Evolutionary conservation across 257 asterid species (phyloP).

Genomic region (Nicotiana undulata): DNA sequence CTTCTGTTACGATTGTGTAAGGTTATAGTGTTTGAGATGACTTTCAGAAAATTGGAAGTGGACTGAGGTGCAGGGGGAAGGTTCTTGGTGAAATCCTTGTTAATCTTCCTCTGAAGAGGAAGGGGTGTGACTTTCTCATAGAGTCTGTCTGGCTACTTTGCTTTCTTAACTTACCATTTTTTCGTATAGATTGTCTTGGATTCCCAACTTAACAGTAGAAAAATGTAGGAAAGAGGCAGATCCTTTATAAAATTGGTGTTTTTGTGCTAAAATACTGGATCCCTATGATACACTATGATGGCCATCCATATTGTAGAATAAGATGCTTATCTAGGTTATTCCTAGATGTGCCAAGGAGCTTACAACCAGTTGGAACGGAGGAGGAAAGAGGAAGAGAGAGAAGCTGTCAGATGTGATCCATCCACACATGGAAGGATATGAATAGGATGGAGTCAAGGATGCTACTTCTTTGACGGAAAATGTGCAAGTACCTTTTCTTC

Average conservation of each 20-base stretch:
- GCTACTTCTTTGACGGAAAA: neutral
- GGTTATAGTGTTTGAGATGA: neutral
- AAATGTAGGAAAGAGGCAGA: neutral
- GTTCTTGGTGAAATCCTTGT: slow-evolving; percentile 1
- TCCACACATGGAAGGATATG: neutral
- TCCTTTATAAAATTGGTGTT: neutral
- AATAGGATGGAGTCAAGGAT: neutral
- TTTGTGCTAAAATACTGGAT: neutral
- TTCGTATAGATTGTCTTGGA: neutral
- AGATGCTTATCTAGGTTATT: neutral
- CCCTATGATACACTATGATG: neutral
- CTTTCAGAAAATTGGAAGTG: neutral
- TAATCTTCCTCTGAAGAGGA: neutral
- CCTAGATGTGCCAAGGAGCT: neutral
- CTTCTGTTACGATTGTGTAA: too few relatives aligned
- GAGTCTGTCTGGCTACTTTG: neutral
- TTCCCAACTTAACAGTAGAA: neutral
- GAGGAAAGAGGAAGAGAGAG: neutral
- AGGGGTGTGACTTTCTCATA: neutral
- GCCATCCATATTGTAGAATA: neutral
- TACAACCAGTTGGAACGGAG: neutral
- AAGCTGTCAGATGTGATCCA: neutral
- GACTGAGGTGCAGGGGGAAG: neutral
- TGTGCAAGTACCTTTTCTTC: neutral
- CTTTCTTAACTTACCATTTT: neutral